Conservation (phyloP, 2,329 filamentous ascomycete species). For the Microcyclosporella mali region DNA sequence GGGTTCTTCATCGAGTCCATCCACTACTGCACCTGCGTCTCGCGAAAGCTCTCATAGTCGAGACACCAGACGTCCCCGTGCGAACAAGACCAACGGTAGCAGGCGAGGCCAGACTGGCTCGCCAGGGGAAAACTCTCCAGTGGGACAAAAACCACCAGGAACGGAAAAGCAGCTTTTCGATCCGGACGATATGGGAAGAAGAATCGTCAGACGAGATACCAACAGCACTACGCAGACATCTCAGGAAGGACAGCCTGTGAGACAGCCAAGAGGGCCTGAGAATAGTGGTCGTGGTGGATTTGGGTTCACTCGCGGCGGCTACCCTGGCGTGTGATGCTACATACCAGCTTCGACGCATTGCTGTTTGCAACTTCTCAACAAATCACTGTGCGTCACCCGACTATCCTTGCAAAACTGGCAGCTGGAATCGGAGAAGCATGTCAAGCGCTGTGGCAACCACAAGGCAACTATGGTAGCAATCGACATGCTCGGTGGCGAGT, state of each 20-base stretch:
- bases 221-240: conserved; percentile 34
- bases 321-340: background rate
- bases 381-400: too few relatives aligned
- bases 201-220: conserved; percentile 39
- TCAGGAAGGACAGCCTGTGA: conserved; percentile 58
- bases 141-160: conserved; percentile 21
- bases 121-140: conserved; percentile 33
- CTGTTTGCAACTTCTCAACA: too few relatives aligned
- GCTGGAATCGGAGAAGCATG: too few relatives aligned
- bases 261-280: conserved; percentile 73
- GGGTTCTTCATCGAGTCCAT: conserved; percentile 47
- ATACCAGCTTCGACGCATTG: too few relatives aligned
- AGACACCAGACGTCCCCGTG: conserved; percentile 18
- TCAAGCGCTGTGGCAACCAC: too few relatives aligned
- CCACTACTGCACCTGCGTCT: conserved; percentile 23
- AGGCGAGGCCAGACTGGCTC: conserved; percentile 33
- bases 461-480: too few relatives aligned
- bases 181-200: conserved; percentile 56
- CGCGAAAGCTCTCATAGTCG: conserved; percentile 28
- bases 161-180: conserved; percentile 65
- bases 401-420: too few relatives aligned
- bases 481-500: too few relatives aligned
- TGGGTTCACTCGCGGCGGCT: conserved; percentile 63
- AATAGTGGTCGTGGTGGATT: conserved; percentile 70
- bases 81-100: conserved; percentile 28